These are phyloP conservation scores for Debaryomyces subglobosus DNA, from an alignment of 1,139 yeast genomes.

Conservation along the genomic window DNA sequence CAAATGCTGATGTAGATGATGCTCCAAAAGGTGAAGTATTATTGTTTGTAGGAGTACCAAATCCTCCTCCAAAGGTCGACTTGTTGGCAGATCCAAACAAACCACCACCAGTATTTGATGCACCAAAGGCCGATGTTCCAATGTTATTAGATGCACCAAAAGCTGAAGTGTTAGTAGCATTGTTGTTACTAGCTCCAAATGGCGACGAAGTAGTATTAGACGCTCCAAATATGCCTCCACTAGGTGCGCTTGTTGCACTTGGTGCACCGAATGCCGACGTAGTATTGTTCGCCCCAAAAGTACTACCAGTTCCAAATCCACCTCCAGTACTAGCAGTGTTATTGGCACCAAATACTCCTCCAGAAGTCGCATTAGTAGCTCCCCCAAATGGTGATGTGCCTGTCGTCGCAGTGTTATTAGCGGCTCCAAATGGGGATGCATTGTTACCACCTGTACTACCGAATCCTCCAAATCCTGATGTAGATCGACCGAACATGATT, in stretches of 20 bases:
- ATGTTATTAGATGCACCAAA: conserved; percentile 23
- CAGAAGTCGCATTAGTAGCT: conserved; percentile 18
- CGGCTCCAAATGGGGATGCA: conserved; percentile 39
- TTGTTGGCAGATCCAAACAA: conserved; percentile 30
- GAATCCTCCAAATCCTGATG: conserved; percentile 67
- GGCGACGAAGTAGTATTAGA: conserved; percentile 25
- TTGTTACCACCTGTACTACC: conserved; percentile 40
- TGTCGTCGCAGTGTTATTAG: conserved; percentile 20
- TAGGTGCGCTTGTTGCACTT: conserved; percentile 16
- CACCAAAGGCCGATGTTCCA: conserved; percentile 29
- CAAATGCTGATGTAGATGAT: conserved; percentile 18
- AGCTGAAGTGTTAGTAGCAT: conserved; percentile 18
- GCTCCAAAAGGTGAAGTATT: conserved; percentile 24
- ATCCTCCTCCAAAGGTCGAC: conserved; percentile 21
- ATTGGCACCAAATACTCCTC: conserved; percentile 26
- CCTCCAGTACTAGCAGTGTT: conserved; percentile 23
- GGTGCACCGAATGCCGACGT: conserved; percentile 23
- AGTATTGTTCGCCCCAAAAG: conserved; percentile 22
- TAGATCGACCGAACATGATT: conserved; percentile 49
- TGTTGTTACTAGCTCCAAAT: conserved; percentile 24
- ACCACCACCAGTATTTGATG: conserved; percentile 24
- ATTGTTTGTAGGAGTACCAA: conserved; percentile 21
- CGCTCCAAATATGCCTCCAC: conserved; percentile 34
- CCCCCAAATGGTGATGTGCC: conserved; percentile 42
- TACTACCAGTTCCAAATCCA: conserved; percentile 35